Percentiles rank a stretch among this genome's conserved stretches.
Conservation (phyloP, 495 filamentous ascomycete genomes). For the Podospora didyma region DNA sequence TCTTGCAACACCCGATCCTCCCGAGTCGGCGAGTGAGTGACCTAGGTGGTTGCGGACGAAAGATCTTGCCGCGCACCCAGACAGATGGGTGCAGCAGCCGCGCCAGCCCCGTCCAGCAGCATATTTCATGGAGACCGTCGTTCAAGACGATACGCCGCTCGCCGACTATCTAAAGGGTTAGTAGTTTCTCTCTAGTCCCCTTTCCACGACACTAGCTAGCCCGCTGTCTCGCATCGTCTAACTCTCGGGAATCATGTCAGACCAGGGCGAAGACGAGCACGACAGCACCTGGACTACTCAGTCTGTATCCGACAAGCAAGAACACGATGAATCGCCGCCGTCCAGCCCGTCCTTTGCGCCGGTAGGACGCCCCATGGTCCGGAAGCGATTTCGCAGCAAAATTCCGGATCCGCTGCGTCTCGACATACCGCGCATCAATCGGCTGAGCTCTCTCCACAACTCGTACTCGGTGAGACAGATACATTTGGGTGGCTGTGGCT, state of each 20-base stretch:
- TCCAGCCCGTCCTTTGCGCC: conserved; percentile 67
- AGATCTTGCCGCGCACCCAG: too few relatives aligned
- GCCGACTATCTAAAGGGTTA: conserved; percentile 91
- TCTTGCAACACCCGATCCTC: not conserved
- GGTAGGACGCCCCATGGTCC: conserved; percentile 63
- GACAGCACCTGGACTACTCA: conserved; percentile 35
- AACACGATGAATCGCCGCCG: conserved; percentile 42
- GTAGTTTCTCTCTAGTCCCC: conserved; percentile 11
- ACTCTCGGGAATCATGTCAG: conserved; percentile 17
- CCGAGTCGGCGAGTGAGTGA: not conserved
- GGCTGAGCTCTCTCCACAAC: conserved; percentile 31
- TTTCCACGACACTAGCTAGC: not conserved
- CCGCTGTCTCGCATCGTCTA: too few relatives aligned
- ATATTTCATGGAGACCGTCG: conserved; percentile 78
- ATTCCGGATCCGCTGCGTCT: conserved; percentile 60
- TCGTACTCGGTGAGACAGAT: conserved; percentile 21
- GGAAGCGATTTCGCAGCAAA: conserved; percentile 61
- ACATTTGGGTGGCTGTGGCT: not conserved
- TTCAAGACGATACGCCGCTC: conserved; percentile 86
- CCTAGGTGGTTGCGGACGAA: not conserved
- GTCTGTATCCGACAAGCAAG: conserved; percentile 35
- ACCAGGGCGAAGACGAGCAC: conserved; percentile 38
- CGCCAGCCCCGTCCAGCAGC: conserved; percentile 26
- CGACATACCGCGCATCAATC: conserved; percentile 38
- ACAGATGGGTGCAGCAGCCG: conserved; percentile 14